phyloP scores from a whole-genome alignment of 352 stramenopile species.

The Pythium sp. region DNA sequence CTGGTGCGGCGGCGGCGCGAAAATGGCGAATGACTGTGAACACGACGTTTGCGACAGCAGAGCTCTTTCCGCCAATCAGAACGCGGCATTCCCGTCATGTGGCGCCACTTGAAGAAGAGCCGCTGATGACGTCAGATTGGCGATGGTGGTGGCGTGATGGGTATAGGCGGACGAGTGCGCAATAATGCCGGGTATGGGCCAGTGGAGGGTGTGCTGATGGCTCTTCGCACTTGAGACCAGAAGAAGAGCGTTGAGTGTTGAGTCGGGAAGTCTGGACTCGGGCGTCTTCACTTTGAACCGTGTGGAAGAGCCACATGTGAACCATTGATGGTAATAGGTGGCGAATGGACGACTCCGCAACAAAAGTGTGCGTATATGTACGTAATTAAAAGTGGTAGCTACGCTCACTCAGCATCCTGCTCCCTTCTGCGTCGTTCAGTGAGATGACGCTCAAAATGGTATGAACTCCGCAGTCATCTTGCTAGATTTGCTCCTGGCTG shows the following conservation, averaged over 20 bases:
- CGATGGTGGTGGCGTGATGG: background rate
- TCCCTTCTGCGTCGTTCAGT: background rate
- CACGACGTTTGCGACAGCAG: background rate
- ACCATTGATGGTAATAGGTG: background rate
- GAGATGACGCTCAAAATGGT: background rate
- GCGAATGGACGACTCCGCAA: background rate
- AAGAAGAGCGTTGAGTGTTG: background rate
- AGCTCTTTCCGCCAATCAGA: constrained; percentile 1
- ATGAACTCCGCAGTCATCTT: background rate
- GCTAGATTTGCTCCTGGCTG: background rate
- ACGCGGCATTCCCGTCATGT: background rate
- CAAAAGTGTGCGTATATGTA: background rate
- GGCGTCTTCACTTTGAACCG: background rate
- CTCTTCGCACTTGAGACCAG: too few relatives aligned
- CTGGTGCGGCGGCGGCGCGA: background rate
- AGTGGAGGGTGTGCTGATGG: background rate
- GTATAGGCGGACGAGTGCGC: background rate
- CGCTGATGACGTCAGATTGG: background rate
- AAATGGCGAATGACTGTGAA: background rate
- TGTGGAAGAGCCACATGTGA: background rate
- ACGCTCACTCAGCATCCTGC: background rate
- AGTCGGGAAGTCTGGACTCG: too few relatives aligned
- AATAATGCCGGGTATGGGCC: background rate
- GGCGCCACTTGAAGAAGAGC: background rate
- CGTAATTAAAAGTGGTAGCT: background rate